Evolutionary conservation across 805 yeast genomes (phyloP), one percentile per base, ranked within the genome.

Genomic region (Starmerella floricola): DNA sequence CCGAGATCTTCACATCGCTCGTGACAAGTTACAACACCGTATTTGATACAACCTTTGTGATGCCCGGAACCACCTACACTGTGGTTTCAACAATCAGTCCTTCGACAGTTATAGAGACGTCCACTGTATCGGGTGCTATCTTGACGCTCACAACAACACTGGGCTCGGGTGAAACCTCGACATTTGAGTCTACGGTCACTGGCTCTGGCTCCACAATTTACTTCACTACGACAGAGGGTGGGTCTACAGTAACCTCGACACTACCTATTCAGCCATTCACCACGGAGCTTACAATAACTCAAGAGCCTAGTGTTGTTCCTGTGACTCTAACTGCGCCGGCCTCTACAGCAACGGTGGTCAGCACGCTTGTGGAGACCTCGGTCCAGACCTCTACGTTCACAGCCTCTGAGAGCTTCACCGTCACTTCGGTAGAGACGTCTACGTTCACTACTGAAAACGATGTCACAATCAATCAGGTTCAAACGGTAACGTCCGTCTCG

Each of bases 221-320:
- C 6, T 30, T 5, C 31, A 46, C 50, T 2, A 29, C 32, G 2
- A 40, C 39, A 2, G 11, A 37, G 5, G 24, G 34, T 23, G 45
- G 45, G 10, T 27, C 34, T 2, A 41, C 44, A 1, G 8, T 21
- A n/a, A 34, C 41, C 2, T 3, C 17, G 17, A 46, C 47, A 2
- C 17, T 31, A 1, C 37, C 45, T 1, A 24, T 31, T 16, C 26
- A 17, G 8, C 43, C 42, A 6, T 4, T 34, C 19, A 45, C 48
- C 8, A 41, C 48, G 2, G 33, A 40, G 2, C 19, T 46, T 31
- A 46, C 50, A 6, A 5, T 46, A 2, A 40, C 50, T 2, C 34
- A 40, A 33, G 17, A 3, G 3, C 50, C 50, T 1, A 38, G 44
- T 17, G 34, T 46, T 8, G 45, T 46, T 6, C 47, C 50, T 3